Evolutionary conservation across 805 yeast genomes (phyloP), one percentile per base, ranked within the genome.

Genomic region (Torulaspora maleeae): DNA sequence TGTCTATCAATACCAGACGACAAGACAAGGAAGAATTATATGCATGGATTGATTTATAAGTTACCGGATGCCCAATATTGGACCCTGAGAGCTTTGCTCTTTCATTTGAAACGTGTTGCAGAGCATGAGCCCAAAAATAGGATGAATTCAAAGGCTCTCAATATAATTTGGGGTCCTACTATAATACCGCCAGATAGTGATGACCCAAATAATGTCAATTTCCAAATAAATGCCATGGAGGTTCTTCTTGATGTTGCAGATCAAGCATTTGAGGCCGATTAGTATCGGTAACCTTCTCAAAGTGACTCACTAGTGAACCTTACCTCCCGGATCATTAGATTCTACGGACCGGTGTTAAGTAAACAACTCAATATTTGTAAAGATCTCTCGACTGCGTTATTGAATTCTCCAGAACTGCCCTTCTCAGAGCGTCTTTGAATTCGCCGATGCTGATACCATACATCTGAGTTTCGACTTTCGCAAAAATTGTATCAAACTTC

Each of bases 121-220:
- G 75, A 76, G 24, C 73, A 80, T 45, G 82, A 81, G 57, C 73
- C 73, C 16, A 55, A 67, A 28, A 88, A 89, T 61, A 76, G 93
- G 61, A 93, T 93, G 99, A 80, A 80, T 38, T 74, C 82, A 47
- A 82, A 83, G 58, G 83, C 85, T 48, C 66, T 93, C 56, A 86
- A 95, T 38, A 86, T 87, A 32, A 89, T 91, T 30, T 93, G 99
- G 99, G 96, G 97, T 0, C 95, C 96, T 15, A 86, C 86, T 2
- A 68, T 93, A 42, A 75, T 93, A 63, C 77, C 82, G 15, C 79
- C 81, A 38, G 85, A 79, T 55, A 79, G 77, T 46, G 76, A 78
- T 19, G 82, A 80, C 48, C 77, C 80, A 3, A 86, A 82, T 51
- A 96, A 81, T 58, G 78, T 86, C 70, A 82, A 83, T 44, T 79